phyloP scores from a whole-genome alignment of 2,329 filamentous ascomycete species.

The Fusarium succisae region DNA sequence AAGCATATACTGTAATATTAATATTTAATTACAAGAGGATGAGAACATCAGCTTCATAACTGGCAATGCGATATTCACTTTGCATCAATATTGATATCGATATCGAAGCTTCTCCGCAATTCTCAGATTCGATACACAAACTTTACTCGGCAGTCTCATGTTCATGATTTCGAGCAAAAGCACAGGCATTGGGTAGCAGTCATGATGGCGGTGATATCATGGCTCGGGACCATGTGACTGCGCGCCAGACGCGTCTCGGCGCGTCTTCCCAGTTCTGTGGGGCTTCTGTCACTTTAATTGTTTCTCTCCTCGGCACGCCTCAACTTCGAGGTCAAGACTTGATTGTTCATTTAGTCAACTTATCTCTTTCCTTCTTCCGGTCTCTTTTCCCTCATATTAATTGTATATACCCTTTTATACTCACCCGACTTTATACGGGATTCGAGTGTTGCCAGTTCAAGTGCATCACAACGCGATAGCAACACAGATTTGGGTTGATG shows the following conservation, averaged over 20 bases:
- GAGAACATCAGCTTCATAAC: accelerated
- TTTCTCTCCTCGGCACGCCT: neutral
- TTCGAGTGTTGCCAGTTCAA: neutral
- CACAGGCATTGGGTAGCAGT: neutral
- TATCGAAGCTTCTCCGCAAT: neutral
- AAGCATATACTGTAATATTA: neutral
- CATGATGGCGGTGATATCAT: slow-evolving; percentile 27
- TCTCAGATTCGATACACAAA: neutral
- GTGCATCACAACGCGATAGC: neutral
- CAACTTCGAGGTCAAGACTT: neutral
- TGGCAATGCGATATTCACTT: too few relatives aligned
- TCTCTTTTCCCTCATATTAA: neutral
- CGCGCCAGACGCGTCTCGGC: slow-evolving; percentile 27
- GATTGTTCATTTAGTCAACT: neutral
- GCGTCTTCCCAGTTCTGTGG: slow-evolving; percentile 26
- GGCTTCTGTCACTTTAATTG: neutral
- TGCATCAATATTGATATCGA: too few relatives aligned
- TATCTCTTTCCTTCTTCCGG: neutral
- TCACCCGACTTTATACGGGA: accelerated
- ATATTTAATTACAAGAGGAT: neutral
- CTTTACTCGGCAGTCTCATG: neutral
- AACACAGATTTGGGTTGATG: neutral
- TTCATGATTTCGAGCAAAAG: neutral
- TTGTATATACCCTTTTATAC: neutral
- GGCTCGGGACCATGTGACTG: slow-evolving; percentile 24